These are phyloP conservation scores for Scheffersomyces titani DNA, from an alignment of 1,139 yeast species.

Conservation along the genomic window DNA sequence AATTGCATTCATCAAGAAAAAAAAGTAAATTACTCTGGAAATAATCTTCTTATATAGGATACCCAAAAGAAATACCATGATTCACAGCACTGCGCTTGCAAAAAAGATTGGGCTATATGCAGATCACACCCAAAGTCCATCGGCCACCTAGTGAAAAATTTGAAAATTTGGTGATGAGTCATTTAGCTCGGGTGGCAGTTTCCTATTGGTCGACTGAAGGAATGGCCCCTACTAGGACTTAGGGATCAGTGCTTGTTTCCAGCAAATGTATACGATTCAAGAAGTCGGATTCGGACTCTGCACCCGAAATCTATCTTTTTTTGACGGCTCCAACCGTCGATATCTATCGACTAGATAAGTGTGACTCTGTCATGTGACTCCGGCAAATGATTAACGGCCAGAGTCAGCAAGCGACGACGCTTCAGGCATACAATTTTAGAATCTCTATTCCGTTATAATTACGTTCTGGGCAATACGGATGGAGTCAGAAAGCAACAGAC, in stretches of 20 bases:
- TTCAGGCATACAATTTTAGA: neutral
- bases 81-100: neutral
- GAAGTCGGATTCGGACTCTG: neutral
- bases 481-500: neutral
- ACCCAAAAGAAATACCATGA: neutral
- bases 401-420: neutral
- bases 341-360: neutral
- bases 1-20: neutral
- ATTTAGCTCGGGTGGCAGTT: neutral
- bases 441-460: neutral
- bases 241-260: neutral
- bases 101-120: neutral
- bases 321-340: neutral
- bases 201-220: slow-evolving; percentile 3
- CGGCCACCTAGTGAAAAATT: neutral
- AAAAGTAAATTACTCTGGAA: neutral
- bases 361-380: neutral
- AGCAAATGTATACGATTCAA: neutral
- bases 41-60: neutral
- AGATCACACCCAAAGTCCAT: neutral
- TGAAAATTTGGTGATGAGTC: slow-evolving; percentile 3
- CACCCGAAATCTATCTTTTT: neutral
- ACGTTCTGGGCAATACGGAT: neutral
- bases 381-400: neutral
- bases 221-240: neutral